Percentiles rank a stretch among this genome's conserved stretches.
Conservation (phyloP, 495 filamentous ascomycete genomes). For the Lophiotrema nucula region DNA sequence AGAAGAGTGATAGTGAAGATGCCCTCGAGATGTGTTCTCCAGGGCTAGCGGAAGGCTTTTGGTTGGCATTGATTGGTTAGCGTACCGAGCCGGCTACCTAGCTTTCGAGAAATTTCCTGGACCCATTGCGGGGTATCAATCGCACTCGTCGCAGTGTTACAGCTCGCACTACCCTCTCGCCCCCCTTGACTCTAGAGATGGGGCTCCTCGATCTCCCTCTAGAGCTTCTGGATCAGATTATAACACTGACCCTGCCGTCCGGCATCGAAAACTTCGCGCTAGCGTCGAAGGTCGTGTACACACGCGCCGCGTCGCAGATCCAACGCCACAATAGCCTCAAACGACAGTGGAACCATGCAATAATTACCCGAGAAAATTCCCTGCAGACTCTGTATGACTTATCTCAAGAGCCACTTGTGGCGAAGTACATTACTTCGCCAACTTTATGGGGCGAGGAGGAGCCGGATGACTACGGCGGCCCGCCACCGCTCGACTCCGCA, state of each 20-base stretch:
- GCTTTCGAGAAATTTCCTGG: no score
- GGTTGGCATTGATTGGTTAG: no score
- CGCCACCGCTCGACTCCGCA: neutral
- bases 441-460: conserved; percentile 2
- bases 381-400: conserved; percentile 9
- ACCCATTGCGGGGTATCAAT: no score
- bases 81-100: no score
- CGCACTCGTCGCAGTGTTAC: no score
- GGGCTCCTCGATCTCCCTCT: conserved; percentile 17
- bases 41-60: no score
- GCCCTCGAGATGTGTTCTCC: no score
- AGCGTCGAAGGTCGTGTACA: conserved; percentile 9
- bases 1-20: no score
- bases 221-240: conserved; percentile 18
- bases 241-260: conserved; percentile 3
- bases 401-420: conserved; percentile 1
- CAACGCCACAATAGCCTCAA: conserved; percentile 12
- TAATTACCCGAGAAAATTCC: neutral
- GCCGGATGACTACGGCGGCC: neutral
- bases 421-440: conserved; percentile 9
- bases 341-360: conserved; percentile 2
- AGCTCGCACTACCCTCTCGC: no score
- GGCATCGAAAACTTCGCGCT: conserved; percentile 18
- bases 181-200: no score
- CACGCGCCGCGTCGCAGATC: conserved; percentile 9